These are phyloP conservation scores for Colletotrichum aenigma DNA, from an alignment of 2,329 filamentous ascomycete genomes.

Conservation along the genomic window DNA sequence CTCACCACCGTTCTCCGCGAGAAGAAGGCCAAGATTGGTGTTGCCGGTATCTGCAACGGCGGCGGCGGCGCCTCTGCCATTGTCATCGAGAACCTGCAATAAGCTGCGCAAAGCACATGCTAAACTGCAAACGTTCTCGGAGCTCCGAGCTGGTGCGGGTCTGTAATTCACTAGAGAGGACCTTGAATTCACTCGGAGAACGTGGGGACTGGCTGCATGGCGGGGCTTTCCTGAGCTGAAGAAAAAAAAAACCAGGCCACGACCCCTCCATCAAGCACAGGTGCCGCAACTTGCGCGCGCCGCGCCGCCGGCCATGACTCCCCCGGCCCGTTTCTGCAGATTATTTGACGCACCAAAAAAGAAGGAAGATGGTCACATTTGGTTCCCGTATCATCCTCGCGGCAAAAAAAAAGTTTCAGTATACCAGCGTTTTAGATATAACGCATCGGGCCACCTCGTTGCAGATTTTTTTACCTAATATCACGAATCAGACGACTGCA, in stretches of 20 bases:
- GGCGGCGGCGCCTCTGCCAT: constrained; percentile 94
- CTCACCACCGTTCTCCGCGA: constrained; percentile 86
- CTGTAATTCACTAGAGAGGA: not conserved
- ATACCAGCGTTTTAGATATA: constrained; percentile 19
- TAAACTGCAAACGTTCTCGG: not conserved
- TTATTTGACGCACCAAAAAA: not conserved
- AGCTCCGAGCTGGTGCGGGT: constrained; percentile 7
- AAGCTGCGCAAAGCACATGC: constrained; percentile 28
- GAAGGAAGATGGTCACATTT: not conserved
- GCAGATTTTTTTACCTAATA: constrained; percentile 15
- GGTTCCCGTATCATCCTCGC: not conserved
- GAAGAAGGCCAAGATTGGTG: constrained; percentile 92
- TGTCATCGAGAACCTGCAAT: constrained; percentile 79
- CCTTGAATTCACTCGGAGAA: not conserved
- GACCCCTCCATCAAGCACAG: not conserved
- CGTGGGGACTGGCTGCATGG: not conserved
- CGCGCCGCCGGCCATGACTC: not conserved
- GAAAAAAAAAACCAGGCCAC: not conserved
- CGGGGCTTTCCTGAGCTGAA: not conserved
- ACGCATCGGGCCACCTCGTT: constrained; percentile 4
- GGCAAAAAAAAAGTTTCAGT: not conserved
- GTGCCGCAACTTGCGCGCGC: not conserved
- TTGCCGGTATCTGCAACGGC: constrained; percentile 96
- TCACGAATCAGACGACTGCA: constrained; percentile 12
- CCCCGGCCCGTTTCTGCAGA: not conserved